Percentiles rank a stretch among this genome's conserved stretches.
Evolutionary conservation across 225 moss, liverwort and hornwort genomes (phyloP).

Genomic region (Physcomitrellopsis africana): DNA sequence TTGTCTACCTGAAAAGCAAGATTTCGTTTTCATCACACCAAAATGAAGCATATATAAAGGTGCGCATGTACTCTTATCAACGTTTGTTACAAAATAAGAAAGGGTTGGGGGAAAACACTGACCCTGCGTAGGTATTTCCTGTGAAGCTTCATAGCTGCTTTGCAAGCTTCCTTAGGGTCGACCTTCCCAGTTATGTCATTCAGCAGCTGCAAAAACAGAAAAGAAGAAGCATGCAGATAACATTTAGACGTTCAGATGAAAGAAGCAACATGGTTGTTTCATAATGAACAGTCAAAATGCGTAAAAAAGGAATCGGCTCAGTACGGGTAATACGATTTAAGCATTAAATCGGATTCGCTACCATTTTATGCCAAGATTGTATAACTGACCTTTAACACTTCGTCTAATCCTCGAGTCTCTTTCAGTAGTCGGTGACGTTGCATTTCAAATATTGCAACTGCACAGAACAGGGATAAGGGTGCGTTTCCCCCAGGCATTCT

Average conservation of each 20-base stretch:
- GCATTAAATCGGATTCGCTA: neutral
- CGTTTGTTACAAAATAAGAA: too few relatives aligned
- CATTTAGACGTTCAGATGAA: neutral
- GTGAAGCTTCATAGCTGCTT: slow-evolving; percentile 87
- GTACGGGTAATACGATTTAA: neutral
- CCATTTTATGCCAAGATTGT: too few relatives aligned
- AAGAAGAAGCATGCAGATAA: neutral
- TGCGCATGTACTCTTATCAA: neutral
- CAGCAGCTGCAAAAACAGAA: slow-evolving; percentile 63
- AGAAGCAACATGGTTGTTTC: neutral
- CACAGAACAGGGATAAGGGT: slow-evolving; percentile 82
- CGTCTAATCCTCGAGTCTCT: slow-evolving; percentile 91
- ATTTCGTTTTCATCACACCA: neutral
- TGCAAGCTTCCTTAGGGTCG: slow-evolving; percentile 89
- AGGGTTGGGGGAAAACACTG: slow-evolving; percentile 12
- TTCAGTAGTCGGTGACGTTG: slow-evolving; percentile 77
- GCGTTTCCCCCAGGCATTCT: slow-evolving; percentile 73
- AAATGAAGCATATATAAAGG: neutral
- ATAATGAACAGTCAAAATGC: too few relatives aligned
- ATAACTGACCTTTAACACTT: slow-evolving; percentile 80
- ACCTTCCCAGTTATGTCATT: slow-evolving; percentile 93
- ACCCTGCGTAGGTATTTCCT: slow-evolving; percentile 91
- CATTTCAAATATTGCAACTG: slow-evolving; percentile 92
- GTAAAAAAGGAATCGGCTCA: neutral
- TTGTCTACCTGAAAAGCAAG: too few relatives aligned